phyloP scores from a whole-genome alignment of 108 stramenopile species.

The Nitzschia sp. region DNA sequence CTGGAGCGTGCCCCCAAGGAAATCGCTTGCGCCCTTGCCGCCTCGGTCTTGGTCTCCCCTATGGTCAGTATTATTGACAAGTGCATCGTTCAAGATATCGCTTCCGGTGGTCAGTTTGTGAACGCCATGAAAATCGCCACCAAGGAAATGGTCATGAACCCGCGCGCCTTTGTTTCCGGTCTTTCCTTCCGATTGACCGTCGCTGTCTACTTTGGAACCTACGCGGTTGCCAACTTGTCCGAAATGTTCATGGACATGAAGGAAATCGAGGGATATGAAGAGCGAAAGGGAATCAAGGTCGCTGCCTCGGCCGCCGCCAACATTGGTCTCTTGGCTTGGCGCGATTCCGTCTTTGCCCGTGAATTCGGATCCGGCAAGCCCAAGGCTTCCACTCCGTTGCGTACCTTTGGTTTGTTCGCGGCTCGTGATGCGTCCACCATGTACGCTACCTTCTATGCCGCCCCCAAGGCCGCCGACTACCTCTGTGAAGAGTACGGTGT shows the following conservation, averaged over 20 bases:
- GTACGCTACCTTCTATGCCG: slow-evolving; percentile 42
- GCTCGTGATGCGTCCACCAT: slow-evolving; percentile 41
- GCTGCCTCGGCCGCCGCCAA: slow-evolving; percentile 31
- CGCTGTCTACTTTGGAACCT: slow-evolving; percentile 45
- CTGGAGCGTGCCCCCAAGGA: slow-evolving; percentile 34
- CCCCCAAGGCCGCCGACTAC: slow-evolving; percentile 31
- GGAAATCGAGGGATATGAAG: slow-evolving; percentile 9
- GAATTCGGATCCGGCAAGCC: slow-evolving; percentile 4
- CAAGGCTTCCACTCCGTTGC: slow-evolving; percentile 27
- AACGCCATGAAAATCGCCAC: slow-evolving; percentile 22
- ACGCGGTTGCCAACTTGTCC: slow-evolving; percentile 41
- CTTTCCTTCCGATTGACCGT: slow-evolving; percentile 37
- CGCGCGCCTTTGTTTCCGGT: slow-evolving; percentile 26
- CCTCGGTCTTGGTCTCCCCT: slow-evolving; percentile 36
- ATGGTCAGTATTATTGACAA: slow-evolving; percentile 48
- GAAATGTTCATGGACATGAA: slow-evolving; percentile 34
- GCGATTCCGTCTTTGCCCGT: slow-evolving; percentile 42
- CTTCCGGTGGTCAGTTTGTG: slow-evolving; percentile 18
- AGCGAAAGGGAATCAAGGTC: slow-evolving; percentile 38
- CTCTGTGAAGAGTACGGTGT: slow-evolving; percentile 20
- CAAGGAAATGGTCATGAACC: slow-evolving; percentile 36
- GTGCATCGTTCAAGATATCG: slow-evolving; percentile 33
- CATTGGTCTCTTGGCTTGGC: slow-evolving; percentile 42
- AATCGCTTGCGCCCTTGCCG: slow-evolving; percentile 34
- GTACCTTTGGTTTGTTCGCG: slow-evolving; percentile 36